Conservation (phyloP, 768 basidiomycete genomes). For the Cantharellus anzutake region DNA sequence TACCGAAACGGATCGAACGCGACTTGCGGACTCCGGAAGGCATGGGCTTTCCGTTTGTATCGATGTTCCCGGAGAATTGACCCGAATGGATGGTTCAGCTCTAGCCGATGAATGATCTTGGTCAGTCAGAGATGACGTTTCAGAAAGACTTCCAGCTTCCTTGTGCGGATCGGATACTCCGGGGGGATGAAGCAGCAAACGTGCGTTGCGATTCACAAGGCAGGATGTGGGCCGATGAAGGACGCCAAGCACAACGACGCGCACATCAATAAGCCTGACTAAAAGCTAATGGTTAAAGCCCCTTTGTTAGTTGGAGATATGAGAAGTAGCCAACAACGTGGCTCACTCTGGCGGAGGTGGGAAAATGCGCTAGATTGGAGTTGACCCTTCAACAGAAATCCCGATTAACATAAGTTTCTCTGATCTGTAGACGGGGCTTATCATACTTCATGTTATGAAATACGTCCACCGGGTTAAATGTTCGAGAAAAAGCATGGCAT, state of each 20-base stretch:
- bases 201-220: constrained; percentile 49
- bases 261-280: constrained; percentile 48
- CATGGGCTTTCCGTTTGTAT: not conserved
- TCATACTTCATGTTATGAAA: constrained; percentile 62
- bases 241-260: constrained; percentile 53
- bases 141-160: not conserved
- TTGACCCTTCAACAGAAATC: constrained; percentile 30
- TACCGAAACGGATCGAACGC: not conserved
- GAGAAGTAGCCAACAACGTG: constrained; percentile 4
- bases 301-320: not conserved
- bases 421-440: not conserved
- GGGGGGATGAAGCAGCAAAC: constrained; percentile 46
- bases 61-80: not conserved
- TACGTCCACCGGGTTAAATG: constrained; percentile 43
- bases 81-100: not conserved
- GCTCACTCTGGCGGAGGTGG: constrained; percentile 44
- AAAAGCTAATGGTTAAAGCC: constrained; percentile 29
- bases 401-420: not conserved
- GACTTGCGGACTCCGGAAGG: not conserved
- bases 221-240: constrained; percentile 34
- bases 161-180: constrained; percentile 16
- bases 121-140: not conserved
- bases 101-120: not conserved
- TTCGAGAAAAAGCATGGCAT: constrained; percentile 45
- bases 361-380: constrained; percentile 45